Evolutionary conservation across 169 alveolate species (phyloP).

Genomic region (Pseudocohnilembus persalinus): DNA sequence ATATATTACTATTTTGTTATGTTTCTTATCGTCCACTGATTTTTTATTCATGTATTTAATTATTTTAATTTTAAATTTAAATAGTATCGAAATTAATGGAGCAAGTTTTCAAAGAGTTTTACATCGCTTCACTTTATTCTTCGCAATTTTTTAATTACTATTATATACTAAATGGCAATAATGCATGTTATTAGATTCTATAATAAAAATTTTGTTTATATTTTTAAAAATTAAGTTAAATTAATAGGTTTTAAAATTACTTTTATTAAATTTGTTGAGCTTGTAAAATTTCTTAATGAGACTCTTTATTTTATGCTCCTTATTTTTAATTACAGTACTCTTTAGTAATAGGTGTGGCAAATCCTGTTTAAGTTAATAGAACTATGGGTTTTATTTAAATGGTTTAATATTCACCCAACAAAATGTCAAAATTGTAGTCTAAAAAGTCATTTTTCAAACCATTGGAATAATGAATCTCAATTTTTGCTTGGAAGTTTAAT

Average conservation of each 20-base stretch:
- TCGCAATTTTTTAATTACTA: neutral
- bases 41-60: too few species aligned
- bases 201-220: too few species aligned
- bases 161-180: too few species aligned
- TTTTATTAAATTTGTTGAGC: too few species aligned
- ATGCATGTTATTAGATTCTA: neutral
- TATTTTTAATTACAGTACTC: neutral
- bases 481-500: neutral
- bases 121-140: neutral
- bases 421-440: neutral
- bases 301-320: too few species aligned
- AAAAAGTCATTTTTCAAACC: too few species aligned
- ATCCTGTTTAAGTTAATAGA: neutral
- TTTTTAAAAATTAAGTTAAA: too few species aligned
- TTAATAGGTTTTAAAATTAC: too few species aligned
- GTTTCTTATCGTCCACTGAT: neutral
- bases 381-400: neutral
- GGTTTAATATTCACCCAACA: neutral
- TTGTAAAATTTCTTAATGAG: too few species aligned
- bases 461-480: neutral
- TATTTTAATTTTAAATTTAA: too few species aligned
- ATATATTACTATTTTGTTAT: too few species aligned
- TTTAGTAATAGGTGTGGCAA: neutral
- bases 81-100: neutral
- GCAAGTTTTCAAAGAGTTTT: neutral